Conservation (phyloP, 208 protist genomes). For the Kentomonas sorsogonicus region DNA sequence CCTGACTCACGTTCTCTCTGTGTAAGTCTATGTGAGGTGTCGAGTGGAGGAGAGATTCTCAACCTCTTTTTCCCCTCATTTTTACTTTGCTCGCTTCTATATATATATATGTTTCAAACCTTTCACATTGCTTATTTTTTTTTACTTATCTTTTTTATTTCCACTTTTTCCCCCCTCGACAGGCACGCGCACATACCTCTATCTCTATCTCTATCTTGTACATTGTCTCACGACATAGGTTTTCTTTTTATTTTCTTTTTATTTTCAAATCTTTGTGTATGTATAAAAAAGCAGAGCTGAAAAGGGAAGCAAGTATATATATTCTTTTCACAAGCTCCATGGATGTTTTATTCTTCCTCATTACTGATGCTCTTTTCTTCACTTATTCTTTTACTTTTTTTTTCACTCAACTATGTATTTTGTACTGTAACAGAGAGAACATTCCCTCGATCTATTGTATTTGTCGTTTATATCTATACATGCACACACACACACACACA, state of each 20-base stretch:
- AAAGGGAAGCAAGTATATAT: too few relatives aligned
- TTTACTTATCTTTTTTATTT: not conserved
- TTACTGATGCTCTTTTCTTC: too few relatives aligned
- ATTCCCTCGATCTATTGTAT: too few relatives aligned
- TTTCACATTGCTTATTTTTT: not conserved
- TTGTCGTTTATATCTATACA: too few relatives aligned
- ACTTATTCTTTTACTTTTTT: too few relatives aligned
- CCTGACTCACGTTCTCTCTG: not conserved
- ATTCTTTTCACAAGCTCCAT: too few relatives aligned
- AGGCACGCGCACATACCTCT: not conserved
- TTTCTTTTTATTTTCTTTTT: constrained; percentile 1
- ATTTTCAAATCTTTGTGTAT: not conserved
- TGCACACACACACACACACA: too few relatives aligned
- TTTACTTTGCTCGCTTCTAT: not conserved
- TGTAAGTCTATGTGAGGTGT: not conserved
- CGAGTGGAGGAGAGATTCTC: not conserved
- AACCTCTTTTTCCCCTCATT: not conserved
- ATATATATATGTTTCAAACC: not conserved
- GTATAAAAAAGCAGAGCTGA: not conserved
- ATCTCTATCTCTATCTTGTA: not conserved
- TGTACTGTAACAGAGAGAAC: too few relatives aligned
- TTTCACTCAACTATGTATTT: too few relatives aligned
- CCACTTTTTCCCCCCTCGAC: not conserved
- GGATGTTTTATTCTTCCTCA: too few relatives aligned
- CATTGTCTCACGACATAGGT: not conserved